Percentiles rank a stretch among this genome's conserved stretches.
Conservation (phyloP, 345 rosid species). For the Melastoma malabathricum region DNA sequence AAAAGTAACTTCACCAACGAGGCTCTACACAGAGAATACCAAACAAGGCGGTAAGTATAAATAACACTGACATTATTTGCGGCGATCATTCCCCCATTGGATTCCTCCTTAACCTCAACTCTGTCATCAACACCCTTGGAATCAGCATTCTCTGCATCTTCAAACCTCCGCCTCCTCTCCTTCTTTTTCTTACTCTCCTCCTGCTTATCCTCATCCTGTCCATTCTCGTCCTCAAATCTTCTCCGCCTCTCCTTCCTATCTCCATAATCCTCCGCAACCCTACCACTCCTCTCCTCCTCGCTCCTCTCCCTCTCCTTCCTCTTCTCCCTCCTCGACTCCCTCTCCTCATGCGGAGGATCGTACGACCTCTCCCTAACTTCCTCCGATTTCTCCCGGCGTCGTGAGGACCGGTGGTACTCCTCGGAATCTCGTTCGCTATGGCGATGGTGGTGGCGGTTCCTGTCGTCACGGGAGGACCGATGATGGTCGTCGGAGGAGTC, state of each 20-base stretch:
- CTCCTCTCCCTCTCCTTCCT: conserved; percentile 22
- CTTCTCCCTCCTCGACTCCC: conserved; percentile 15
- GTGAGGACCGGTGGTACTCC: conserved; percentile 27
- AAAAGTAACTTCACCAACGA: too few species aligned
- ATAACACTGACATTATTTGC: too few species aligned
- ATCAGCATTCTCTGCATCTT: conserved; percentile 17
- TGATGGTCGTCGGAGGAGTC: conserved; percentile 18
- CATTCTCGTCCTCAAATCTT: conserved; percentile 33
- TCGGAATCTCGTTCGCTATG: conserved; percentile 10
- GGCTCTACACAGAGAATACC: too few species aligned
- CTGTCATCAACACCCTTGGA: background rate
- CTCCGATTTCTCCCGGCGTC: conserved; percentile 20
- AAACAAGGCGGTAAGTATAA: too few species aligned
- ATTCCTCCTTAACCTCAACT: background rate
- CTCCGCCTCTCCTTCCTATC: conserved; percentile 33
- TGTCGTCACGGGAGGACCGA: conserved; percentile 22
- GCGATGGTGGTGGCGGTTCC: conserved; percentile 20
- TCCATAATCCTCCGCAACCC: conserved; percentile 14
- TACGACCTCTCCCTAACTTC: conserved; percentile 3
- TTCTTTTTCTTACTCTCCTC: conserved; percentile 11
- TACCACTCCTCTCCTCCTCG: conserved; percentile 7
- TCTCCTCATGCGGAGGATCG: conserved; percentile 5
- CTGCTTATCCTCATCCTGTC: conserved; percentile 15
- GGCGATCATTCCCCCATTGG: background rate
- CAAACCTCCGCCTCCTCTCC: conserved; percentile 16